Conservation (phyloP, 1,284 basidiomycete species). For the Ceratobasidium sp. region DNA sequence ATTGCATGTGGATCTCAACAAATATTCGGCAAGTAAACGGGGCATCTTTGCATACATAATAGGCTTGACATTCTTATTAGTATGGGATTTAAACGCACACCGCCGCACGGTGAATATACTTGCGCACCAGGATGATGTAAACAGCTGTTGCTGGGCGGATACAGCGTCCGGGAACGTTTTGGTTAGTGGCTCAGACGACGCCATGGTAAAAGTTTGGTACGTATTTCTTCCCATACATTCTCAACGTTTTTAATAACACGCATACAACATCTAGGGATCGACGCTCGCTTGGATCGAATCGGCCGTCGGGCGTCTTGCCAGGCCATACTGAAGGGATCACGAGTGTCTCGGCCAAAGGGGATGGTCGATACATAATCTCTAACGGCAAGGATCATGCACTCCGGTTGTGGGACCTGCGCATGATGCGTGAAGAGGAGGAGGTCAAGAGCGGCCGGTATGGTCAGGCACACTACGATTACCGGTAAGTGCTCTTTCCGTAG, state of each 20-base stretch:
- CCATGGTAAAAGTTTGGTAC: slow-evolving; percentile 93
- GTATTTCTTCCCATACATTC: slow-evolving; percentile 46
- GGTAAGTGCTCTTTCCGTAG: slow-evolving; percentile 55
- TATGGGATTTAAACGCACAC: slow-evolving; percentile 88
- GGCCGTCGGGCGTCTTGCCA: slow-evolving; percentile 89
- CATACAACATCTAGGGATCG: slow-evolving; percentile 71
- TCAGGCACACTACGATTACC: slow-evolving; percentile 77
- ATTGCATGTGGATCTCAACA: slow-evolving; percentile 57
- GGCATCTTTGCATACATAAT: neutral
- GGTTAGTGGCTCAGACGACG: slow-evolving; percentile 92
- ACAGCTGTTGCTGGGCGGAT: slow-evolving; percentile 96
- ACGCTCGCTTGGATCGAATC: slow-evolving; percentile 79
- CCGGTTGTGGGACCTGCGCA: slow-evolving; percentile 92
- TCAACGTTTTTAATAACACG: neutral
- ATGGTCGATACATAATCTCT: slow-evolving; percentile 94
- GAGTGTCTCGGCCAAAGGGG: slow-evolving; percentile 83
- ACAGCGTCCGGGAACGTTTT: slow-evolving; percentile 90
- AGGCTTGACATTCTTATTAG: slow-evolving; percentile 56
- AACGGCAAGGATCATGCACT: slow-evolving; percentile 97
- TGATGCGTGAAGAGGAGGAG: slow-evolving; percentile 82
- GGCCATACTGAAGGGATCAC: slow-evolving; percentile 97
- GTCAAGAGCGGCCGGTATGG: slow-evolving; percentile 64
- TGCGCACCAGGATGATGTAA: slow-evolving; percentile 91
- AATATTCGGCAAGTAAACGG: slow-evolving; percentile 68
- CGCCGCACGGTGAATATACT: slow-evolving; percentile 79